Percentiles rank a stretch among this genome's conserved stretches.
These are phyloP conservation scores for Halophytophthora batemanensis DNA, from an alignment of 352 stramenopile species.

Conservation along the genomic window DNA sequence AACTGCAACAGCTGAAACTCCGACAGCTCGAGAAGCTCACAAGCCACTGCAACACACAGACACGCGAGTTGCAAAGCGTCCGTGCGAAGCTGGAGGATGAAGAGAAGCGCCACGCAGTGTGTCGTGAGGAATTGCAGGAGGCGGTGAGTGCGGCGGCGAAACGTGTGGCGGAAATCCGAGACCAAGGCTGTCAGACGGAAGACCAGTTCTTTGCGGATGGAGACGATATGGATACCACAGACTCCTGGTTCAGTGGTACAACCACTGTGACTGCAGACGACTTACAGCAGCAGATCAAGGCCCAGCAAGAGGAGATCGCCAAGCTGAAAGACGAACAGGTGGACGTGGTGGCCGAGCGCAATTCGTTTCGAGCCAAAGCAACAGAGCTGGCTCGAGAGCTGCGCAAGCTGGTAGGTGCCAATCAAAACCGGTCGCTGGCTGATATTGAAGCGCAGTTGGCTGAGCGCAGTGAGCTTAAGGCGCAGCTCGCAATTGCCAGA, in stretches of 20 bases:
- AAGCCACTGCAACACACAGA: conserved; percentile 41
- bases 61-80: conserved; percentile 45
- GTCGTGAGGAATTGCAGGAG: conserved; percentile 47
- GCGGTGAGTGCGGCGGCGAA: conserved; percentile 8
- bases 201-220: conserved; percentile 15
- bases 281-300: conserved; percentile 37
- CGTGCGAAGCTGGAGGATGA: conserved; percentile 51
- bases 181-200: conserved; percentile 56
- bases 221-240: conserved; percentile 5
- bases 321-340: conserved; percentile 38
- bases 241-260: conserved; percentile 24
- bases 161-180: conserved; percentile 13
- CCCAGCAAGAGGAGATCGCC: conserved; percentile 21
- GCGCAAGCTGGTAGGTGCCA: conserved; percentile 45
- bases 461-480: conserved; percentile 54
- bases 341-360: conserved; percentile 46
- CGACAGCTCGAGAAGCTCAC: conserved; percentile 59
- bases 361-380: conserved; percentile 52
- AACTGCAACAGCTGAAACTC: conserved; percentile 61
- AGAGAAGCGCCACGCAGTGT: conserved; percentile 30
- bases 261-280: conserved; percentile 38
- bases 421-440: conserved; percentile 48
- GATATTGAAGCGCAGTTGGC: conserved; percentile 54
- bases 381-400: conserved; percentile 56
- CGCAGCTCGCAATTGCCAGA: conserved; percentile 47